Conservation (phyloP, 805 yeast species). For the Tetrapisispora fleetii region DNA sequence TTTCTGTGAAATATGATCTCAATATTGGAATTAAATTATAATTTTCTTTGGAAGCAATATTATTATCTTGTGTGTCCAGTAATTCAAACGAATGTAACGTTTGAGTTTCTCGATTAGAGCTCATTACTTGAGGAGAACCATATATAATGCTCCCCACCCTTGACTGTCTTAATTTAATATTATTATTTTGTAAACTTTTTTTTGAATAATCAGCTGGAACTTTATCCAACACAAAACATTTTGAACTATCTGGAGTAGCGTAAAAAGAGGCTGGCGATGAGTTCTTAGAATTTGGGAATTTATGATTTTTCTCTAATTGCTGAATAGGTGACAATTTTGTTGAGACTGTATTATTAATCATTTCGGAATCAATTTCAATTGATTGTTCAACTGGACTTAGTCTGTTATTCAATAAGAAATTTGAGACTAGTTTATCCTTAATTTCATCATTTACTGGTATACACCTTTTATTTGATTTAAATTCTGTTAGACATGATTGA, state of each 20-base stretch:
- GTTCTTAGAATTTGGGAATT: conserved; percentile 1
- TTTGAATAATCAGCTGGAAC: not conserved
- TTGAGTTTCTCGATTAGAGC: conserved; percentile 8
- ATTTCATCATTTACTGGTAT: conserved; percentile 21
- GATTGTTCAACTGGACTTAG: not conserved
- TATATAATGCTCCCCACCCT: conserved; percentile 8
- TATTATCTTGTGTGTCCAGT: not conserved
- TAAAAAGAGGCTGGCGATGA: conserved; percentile 1
- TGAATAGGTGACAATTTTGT: conserved; percentile 3
- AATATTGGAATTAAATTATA: conserved; percentile 14
- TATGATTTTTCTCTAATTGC: conserved; percentile 2
- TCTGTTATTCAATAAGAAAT: conserved; percentile 11
- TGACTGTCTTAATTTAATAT: not conserved
- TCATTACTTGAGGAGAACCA: conserved; percentile 8
- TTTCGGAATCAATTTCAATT: not conserved
- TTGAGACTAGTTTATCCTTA: conserved; percentile 22
- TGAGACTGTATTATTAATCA: not conserved
- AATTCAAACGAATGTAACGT: not conserved
- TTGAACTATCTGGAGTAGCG: not conserved
- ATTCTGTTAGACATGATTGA: conserved; percentile 12
- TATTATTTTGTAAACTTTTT: not conserved
- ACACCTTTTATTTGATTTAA: conserved; percentile 12
- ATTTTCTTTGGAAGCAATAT: not conserved
- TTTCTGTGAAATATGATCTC: conserved; percentile 19
- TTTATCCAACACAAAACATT: not conserved